These are phyloP conservation scores for Thermothielavioides terrestris DNA, from an alignment of 495 filamentous ascomycete species.

Conservation along the genomic window DNA sequence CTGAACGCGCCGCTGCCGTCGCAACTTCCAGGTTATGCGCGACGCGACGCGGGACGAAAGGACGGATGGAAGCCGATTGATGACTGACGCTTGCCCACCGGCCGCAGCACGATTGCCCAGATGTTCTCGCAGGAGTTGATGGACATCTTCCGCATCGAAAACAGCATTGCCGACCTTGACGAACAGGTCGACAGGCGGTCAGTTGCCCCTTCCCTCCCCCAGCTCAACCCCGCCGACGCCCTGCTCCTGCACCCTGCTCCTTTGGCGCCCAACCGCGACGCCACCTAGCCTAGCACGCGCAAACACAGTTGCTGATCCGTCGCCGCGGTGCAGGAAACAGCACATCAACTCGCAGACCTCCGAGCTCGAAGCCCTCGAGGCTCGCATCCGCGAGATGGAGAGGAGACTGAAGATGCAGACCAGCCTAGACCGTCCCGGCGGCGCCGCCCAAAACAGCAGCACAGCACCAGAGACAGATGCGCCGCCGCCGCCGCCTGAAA, in stretches of 20 bases:
- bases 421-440: slow-evolving; percentile 14
- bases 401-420: slow-evolving; percentile 53
- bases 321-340: slow-evolving; percentile 47
- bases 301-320: slow-evolving; percentile 6
- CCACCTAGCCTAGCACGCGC: not conserved
- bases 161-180: slow-evolving; percentile 65
- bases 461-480: slow-evolving; percentile 11
- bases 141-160: slow-evolving; percentile 80
- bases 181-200: slow-evolving; percentile 80
- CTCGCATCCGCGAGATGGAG: slow-evolving; percentile 76
- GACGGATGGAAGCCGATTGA: too few relatives aligned
- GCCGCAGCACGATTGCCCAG: slow-evolving; percentile 68
- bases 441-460: slow-evolving; percentile 22
- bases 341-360: slow-evolving; percentile 62
- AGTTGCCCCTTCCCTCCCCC: slow-evolving; percentile 25
- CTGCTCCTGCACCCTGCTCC: too few relatives aligned
- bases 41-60: not conserved
- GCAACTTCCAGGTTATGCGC: not conserved
- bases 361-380: slow-evolving; percentile 80
- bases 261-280: slow-evolving; percentile 1
- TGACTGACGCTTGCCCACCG: not conserved
- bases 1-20: not conserved
- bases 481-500: slow-evolving; percentile 13
- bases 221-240: slow-evolving; percentile 4
- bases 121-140: slow-evolving; percentile 81